phyloP scores from a whole-genome alignment of 2,329 filamentous ascomycete species.

The Aspergillus transmontanensis region DNA sequence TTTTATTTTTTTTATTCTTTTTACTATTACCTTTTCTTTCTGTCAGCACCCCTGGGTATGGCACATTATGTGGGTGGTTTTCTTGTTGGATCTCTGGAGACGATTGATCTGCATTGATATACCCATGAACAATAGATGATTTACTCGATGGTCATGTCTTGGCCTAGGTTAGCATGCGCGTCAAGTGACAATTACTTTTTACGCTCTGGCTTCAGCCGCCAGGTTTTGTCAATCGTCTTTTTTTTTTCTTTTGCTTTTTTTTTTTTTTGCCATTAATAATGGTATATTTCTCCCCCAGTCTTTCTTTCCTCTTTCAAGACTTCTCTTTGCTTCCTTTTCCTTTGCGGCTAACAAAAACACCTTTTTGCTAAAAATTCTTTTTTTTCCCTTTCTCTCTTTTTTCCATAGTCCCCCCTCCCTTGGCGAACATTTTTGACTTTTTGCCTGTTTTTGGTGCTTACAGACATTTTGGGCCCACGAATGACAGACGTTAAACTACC shows the following conservation, averaged over 20 bases:
- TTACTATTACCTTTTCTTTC: too few species aligned
- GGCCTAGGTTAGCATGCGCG: not conserved
- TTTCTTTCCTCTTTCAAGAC: too few species aligned
- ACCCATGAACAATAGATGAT: not conserved
- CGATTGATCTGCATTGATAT: constrained; percentile 5
- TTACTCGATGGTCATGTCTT: not conserved
- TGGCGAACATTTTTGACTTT: not conserved
- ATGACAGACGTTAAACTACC: not conserved
- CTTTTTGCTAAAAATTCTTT: too few species aligned
- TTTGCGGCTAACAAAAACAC: too few species aligned
- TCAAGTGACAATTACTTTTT: not conserved
- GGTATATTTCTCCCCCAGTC: too few species aligned
- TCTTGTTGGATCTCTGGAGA: not conserved
- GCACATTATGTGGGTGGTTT: constrained; percentile 4
- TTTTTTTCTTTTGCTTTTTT: too few species aligned
- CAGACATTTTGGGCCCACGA: not conserved
- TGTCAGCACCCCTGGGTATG: not conserved
- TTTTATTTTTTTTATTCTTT: constrained; percentile 1
- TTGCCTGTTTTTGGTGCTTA: not conserved
- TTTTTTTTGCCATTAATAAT: too few species aligned
- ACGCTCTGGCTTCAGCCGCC: not conserved
- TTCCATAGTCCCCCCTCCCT: not conserved
- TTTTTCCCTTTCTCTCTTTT: not conserved
- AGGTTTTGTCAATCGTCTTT: not conserved
- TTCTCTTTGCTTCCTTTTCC: too few species aligned